A percentile compares a stretch with the other conserved stretches of the same genome.
phyloP scores from a whole-genome alignment of 2,329 filamentous ascomycete genomes.

The Elsinoe fawcettii region DNA sequence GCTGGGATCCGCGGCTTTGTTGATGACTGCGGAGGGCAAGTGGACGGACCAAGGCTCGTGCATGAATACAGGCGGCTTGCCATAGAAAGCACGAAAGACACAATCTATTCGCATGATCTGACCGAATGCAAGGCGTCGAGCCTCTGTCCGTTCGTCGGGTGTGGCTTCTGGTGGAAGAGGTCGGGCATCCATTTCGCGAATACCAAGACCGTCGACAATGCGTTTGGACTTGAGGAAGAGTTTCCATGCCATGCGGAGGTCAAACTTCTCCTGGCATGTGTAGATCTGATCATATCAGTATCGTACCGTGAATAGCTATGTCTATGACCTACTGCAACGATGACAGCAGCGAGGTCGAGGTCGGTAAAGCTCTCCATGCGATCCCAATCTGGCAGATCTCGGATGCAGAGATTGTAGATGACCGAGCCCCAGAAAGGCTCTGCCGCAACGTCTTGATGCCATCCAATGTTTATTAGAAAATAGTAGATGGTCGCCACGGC shows the following conservation, averaged over 20 bases:
- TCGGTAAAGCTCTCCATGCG: neutral
- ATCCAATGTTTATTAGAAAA: constrained; percentile 7
- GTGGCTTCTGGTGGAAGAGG: constrained; percentile 8
- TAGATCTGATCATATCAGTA: neutral
- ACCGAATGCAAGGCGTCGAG: neutral
- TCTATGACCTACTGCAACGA: neutral
- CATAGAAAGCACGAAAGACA: constrained; percentile 1
- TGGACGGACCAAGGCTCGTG: constrained; percentile 11
- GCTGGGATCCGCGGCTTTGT: neutral
- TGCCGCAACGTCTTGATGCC: neutral
- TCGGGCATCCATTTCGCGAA: constrained; percentile 5
- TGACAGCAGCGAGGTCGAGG: constrained; percentile 7
- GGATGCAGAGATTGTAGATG: constrained; percentile 4
- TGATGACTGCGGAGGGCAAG: constrained; percentile 6
- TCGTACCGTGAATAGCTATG: neutral
- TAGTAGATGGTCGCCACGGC: constrained; percentile 10
- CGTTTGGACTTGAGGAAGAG: constrained; percentile 8
- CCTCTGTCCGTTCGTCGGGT: constrained; percentile 3
- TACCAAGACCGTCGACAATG: constrained; percentile 6
- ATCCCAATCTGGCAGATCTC: neutral
- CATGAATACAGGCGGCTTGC: constrained; percentile 13
- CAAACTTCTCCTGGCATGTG: neutral
- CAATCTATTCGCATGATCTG: constrained; percentile 12
- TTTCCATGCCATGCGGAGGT: constrained; percentile 9
- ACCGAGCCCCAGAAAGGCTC: constrained; percentile 7